Evolutionary conservation across 2,329 filamentous ascomycete species (phyloP), one percentile per base, ranked within the genome.

Genomic region (Pseudogymnoascus sp.): DNA sequence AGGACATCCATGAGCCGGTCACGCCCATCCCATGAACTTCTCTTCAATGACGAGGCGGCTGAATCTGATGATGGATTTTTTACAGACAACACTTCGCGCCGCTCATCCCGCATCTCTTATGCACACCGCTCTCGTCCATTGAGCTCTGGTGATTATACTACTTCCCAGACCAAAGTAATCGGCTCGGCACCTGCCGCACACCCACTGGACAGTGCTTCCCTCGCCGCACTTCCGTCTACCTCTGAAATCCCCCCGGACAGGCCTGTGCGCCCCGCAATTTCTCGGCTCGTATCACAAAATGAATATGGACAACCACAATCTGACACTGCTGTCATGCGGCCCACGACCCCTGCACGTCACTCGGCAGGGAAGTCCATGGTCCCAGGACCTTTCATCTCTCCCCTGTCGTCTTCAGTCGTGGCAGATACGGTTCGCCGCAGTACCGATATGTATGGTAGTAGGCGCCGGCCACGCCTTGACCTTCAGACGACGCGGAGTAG

Each of bases 341-440:
- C 75, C 21, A 66, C 73, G n/a, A 73, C 73, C 12, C 71, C 72
- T 7, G 73, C 70, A 19, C 75, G 77, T 52, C 75, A 77, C 63
- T 79, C 78, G 0, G 74, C 82, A 15, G 75, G 76, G 2, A 67
- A 72, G 19, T 77, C 76, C 2, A 79, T 87, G 35, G 75, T 82
- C 3, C 80, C 79, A 28, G 81, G 81, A 0, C 79, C 82, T 5
- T 72, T 87, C 3, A 77, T 84, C 1, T 79, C 80, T 28, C 82
- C 85, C 0, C 74, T 88, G 1, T 83, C 80, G 2, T 79, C 78
- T 1, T 80, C 79, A 0, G 80, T 88, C 55, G 82, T 88, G 5
- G 84, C 83, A 7, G 84, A 88, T 63, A 79, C 82, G 19, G 74
- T 86, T 23, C 78, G 83, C n/a, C 78, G 81, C 13, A 80, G 81